Evolutionary conservation across 1,284 basidiomycete species (phyloP).

Genomic region (Naganishia liquefaciens): DNA sequence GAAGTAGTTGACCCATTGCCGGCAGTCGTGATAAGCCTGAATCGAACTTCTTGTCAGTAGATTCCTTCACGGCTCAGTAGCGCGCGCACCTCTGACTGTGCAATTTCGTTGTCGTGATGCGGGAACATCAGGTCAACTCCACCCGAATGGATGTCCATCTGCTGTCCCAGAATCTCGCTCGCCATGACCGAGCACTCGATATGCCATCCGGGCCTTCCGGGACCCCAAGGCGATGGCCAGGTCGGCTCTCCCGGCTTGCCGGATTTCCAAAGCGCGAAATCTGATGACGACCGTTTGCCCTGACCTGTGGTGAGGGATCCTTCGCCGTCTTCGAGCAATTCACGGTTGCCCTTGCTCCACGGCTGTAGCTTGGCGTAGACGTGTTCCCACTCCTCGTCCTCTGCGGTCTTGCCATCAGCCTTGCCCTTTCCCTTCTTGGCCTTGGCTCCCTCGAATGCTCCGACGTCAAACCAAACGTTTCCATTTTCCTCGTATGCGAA

Average conservation of each 20-base stretch:
- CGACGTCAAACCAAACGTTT: conserved; percentile 93
- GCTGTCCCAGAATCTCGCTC: conserved; percentile 82
- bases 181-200: conserved; percentile 99
- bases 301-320: conserved; percentile 70
- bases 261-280: conserved; percentile 98
- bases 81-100: conserved; percentile 80
- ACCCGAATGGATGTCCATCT: conserved; percentile 97
- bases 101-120: conserved; percentile 99
- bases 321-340: conserved; percentile 90
- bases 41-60: neutral
- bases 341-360: conserved; percentile 89
- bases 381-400: conserved; percentile 59
- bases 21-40: conserved; percentile 87
- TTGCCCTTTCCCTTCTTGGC: conserved; percentile 49
- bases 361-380: conserved; percentile 95
- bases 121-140: conserved; percentile 97
- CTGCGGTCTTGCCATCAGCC: conserved; percentile 28
- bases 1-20: conserved; percentile 98
- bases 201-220: conserved; percentile 98
- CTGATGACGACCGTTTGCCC: conserved; percentile 62
- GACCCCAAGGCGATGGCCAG: conserved; percentile 96
- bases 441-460: conserved; percentile 73
- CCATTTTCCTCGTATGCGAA: conserved; percentile 87
- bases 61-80: neutral
- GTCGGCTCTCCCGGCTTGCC: conserved; percentile 97